phyloP scores from a whole-genome alignment of 495 filamentous ascomycete species.

The Melanomma pulvis-pyrius region DNA sequence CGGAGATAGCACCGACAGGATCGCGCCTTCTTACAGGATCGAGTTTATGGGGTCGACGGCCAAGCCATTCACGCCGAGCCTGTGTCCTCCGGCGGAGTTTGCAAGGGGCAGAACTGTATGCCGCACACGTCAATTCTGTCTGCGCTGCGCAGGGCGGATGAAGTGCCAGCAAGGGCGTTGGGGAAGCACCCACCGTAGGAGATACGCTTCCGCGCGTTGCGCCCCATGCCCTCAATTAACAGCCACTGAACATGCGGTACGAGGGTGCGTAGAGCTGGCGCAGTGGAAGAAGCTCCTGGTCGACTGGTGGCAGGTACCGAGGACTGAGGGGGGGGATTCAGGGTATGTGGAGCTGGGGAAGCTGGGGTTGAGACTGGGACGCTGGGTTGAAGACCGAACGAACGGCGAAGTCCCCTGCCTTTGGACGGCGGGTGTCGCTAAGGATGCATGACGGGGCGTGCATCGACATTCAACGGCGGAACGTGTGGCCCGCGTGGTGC shows the following conservation, averaged over 20 bases:
- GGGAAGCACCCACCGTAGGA: conserved; percentile 42
- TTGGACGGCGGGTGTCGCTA: background rate
- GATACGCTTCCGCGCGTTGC: conserved; percentile 44
- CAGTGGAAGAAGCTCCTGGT: background rate
- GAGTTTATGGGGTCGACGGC: conserved; percentile 81
- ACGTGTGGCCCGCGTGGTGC: background rate
- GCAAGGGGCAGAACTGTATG: conserved; percentile 85
- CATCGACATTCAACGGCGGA: background rate
- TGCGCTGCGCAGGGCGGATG: background rate
- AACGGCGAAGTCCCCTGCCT: background rate
- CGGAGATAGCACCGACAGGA: background rate
- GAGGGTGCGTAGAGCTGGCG: background rate
- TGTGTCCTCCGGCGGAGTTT: conserved; percentile 86
- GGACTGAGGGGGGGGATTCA: background rate
- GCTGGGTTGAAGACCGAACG: background rate
- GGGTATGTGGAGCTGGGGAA: background rate
- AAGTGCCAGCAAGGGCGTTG: background rate
- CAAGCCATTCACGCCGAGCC: conserved; percentile 91
- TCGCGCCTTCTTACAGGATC: conserved; percentile 66
- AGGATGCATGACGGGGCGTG: background rate
- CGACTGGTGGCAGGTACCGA: background rate
- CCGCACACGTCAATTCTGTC: background rate
- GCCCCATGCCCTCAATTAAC: conserved; percentile 41
- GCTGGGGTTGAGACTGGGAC: background rate
- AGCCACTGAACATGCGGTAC: conserved; percentile 27